Evolutionary conservation across 192 early-diverging fungal species (phyloP).

Genomic region (Coemansia erecta): DNA sequence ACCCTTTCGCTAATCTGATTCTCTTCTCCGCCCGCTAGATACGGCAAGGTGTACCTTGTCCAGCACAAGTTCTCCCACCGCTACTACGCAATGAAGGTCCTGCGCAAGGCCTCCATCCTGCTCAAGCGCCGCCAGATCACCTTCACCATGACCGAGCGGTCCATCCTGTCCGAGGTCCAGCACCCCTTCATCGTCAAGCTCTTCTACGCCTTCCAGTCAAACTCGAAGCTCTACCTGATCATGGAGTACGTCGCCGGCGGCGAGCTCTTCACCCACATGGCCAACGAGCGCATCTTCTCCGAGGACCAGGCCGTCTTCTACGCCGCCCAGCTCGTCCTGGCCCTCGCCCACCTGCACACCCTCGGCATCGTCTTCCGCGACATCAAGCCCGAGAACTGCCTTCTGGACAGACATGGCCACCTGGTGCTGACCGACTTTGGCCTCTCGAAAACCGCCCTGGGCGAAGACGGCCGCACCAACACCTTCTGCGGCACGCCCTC

Average conservation of each 20-base stretch:
- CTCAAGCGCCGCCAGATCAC: conserved; percentile 76
- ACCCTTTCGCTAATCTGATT: conserved; percentile 6
- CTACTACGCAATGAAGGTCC: conserved; percentile 90
- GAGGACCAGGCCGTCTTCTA: conserved; percentile 88
- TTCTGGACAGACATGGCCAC: conserved; percentile 75
- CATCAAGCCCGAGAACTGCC: conserved; percentile 72
- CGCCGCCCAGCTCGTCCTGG: conserved; percentile 81
- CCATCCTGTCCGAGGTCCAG: conserved; percentile 78
- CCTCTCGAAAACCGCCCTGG: conserved; percentile 68
- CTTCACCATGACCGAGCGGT: conserved; percentile 84
- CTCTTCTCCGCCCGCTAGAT: conserved; percentile 32
- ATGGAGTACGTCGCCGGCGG: conserved; percentile 90
- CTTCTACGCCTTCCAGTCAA: conserved; percentile 90
- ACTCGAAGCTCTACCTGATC: conserved; percentile 82
- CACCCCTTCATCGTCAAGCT: conserved; percentile 94
- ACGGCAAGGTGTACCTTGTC: conserved; percentile 84
- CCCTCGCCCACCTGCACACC: conserved; percentile 81
- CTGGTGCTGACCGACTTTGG: conserved; percentile 93
- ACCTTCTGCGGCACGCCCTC: conserved; percentile 89
- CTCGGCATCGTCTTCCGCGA: conserved; percentile 90
- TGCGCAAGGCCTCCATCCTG: conserved; percentile 84
- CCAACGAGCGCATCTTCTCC: conserved; percentile 57
- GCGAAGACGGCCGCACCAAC: conserved; percentile 57
- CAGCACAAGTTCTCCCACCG: conserved; percentile 59
- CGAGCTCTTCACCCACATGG: conserved; percentile 90